These are phyloP conservation scores for Yamadazyma oceani DNA, from an alignment of 1,139 yeast genomes.

Conservation along the genomic window DNA sequence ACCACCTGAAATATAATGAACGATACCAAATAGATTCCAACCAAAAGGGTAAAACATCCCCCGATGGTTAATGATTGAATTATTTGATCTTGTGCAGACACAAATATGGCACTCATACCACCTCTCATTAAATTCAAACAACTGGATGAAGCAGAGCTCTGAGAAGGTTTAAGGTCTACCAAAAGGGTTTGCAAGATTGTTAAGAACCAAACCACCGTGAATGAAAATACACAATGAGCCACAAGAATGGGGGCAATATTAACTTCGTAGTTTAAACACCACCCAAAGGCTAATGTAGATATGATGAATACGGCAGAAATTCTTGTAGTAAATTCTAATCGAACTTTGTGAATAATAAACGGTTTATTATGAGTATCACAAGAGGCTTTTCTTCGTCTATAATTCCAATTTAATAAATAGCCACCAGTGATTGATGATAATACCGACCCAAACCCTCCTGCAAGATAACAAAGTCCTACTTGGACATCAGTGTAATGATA, in stretches of 20 bases:
- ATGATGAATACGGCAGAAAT: constrained; percentile 30
- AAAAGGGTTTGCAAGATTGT: constrained; percentile 27
- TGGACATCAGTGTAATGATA: constrained; percentile 53
- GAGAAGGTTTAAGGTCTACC: constrained; percentile 31
- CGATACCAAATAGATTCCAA: constrained; percentile 21
- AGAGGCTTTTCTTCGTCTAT: constrained; percentile 26
- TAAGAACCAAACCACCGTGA: constrained; percentile 21
- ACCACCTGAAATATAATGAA: constrained; percentile 3
- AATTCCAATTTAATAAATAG: constrained; percentile 44
- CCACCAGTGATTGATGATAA: constrained; percentile 52
- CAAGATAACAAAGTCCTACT: constrained; percentile 63
- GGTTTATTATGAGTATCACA: constrained; percentile 29
- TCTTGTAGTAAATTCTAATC: constrained; percentile 29
- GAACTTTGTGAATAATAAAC: constrained; percentile 27
- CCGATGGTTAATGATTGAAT: constrained; percentile 52
- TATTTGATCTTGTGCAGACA: constrained; percentile 64
- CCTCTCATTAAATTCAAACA: constrained; percentile 37
- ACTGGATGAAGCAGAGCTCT: constrained; percentile 32
- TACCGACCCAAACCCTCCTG: constrained; percentile 62
- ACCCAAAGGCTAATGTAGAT: constrained; percentile 56
- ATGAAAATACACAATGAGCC: constrained; percentile 52
- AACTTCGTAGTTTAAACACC: constrained; percentile 57
- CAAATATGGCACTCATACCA: constrained; percentile 56
- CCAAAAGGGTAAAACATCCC: constrained; percentile 62
- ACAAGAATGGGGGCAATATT: constrained; percentile 57